These are phyloP conservation scores for Taiozyma sp. DNA, from an alignment of 1,139 yeast species.

Conservation along the genomic window DNA sequence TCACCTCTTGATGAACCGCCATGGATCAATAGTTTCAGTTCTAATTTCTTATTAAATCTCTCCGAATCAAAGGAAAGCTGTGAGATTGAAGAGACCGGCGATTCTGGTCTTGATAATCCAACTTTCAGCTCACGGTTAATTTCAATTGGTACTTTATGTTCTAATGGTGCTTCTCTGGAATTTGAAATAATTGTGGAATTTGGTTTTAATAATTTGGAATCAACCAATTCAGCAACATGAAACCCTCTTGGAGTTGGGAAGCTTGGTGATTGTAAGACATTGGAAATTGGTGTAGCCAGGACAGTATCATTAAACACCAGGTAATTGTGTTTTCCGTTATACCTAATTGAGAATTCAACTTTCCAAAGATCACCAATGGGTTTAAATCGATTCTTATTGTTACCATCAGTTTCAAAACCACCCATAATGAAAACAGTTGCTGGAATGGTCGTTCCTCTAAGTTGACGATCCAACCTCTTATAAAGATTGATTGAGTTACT, in stretches of 20 bases:
- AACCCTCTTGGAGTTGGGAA: slow-evolving; percentile 32
- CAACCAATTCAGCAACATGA: slow-evolving; percentile 25
- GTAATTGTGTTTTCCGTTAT: slow-evolving; percentile 30
- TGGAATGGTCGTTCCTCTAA: slow-evolving; percentile 2
- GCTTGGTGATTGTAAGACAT: slow-evolving; percentile 9
- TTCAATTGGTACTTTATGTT: neutral
- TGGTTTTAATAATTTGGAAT: slow-evolving; percentile 3
- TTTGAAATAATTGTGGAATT: neutral
- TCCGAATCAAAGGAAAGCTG: neutral
- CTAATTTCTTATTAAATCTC: neutral
- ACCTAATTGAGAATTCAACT: slow-evolving; percentile 34
- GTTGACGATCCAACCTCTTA: slow-evolving; percentile 2
- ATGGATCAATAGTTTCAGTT: slow-evolving; percentile 29
- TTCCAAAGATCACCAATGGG: slow-evolving; percentile 46
- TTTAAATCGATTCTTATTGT: slow-evolving; percentile 25
- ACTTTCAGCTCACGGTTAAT: slow-evolving; percentile 4
- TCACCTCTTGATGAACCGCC: slow-evolving; percentile 41
- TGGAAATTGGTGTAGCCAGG: slow-evolving; percentile 26
- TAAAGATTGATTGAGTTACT: slow-evolving; percentile 27
- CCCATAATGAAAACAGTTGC: slow-evolving; percentile 36
- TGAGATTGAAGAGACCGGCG: slow-evolving; percentile 7
- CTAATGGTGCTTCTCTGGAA: too few species aligned
- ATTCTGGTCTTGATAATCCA: slow-evolving; percentile 10
- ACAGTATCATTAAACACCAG: slow-evolving; percentile 31
- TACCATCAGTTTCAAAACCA: slow-evolving; percentile 30